A percentile compares a stretch with the other conserved stretches of the same genome.
Evolutionary conservation across 2,329 filamentous ascomycete species (phyloP).

Genomic region (Graphilbum ipis-grandicollis): DNA sequence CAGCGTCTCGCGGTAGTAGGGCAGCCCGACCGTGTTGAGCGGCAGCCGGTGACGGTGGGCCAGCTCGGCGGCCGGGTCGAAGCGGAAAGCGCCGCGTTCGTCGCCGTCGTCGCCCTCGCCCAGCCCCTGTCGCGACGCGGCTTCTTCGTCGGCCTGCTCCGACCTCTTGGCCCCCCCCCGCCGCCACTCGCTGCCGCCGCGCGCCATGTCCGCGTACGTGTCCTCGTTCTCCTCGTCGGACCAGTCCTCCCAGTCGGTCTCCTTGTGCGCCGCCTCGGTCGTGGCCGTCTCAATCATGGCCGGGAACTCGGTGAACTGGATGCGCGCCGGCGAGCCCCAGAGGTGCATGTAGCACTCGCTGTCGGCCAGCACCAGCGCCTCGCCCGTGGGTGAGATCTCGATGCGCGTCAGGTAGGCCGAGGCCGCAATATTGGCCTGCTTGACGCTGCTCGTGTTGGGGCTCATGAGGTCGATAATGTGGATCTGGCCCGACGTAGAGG

Average conservation of each 20-base stretch:
- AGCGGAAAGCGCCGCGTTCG: too few relatives aligned
- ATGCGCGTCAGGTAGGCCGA: conserved; percentile 59
- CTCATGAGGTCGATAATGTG: conserved; percentile 95
- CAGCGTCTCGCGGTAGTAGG: conserved; percentile 77
- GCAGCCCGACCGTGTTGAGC: conserved; percentile 73
- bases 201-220: conserved; percentile 4
- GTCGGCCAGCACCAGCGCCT: conserved; percentile 69
- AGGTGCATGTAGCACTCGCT: conserved; percentile 63
- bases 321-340: conserved; percentile 74
- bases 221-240: conserved; percentile 7
- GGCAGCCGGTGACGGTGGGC: conserved; percentile 39
- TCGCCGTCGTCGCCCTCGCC: too few relatives aligned
- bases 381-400: conserved; percentile 75
- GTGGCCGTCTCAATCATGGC: conserved; percentile 66
- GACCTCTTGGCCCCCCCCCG: too few relatives aligned
- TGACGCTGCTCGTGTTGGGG: conserved; percentile 69
- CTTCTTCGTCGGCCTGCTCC: too few relatives aligned
- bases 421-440: conserved; percentile 60
- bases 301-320: conserved; percentile 71
- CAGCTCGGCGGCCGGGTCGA: not conserved
- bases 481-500: conserved; percentile 81
- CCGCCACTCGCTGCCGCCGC: too few relatives aligned
- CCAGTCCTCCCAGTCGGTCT: conserved; percentile 10
- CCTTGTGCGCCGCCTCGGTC: conserved; percentile 24
- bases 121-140: too few relatives aligned